Evolutionary conservation across 768 basidiomycete genomes (phyloP).

Genomic region (Phlegmacium glaucopus): DNA sequence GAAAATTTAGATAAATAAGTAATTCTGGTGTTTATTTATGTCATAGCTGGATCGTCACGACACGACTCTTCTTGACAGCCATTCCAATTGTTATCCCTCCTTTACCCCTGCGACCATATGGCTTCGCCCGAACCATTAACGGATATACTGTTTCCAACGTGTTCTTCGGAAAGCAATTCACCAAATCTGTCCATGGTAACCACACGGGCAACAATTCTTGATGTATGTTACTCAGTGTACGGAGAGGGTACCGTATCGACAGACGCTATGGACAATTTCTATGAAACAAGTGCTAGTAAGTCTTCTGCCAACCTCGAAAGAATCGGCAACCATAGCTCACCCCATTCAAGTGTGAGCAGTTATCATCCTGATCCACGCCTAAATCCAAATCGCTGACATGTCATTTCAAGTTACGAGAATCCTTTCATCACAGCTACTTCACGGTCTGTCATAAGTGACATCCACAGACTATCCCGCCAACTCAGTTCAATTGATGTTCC

Average conservation of each 20-base stretch:
- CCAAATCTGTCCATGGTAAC: slow-evolving; percentile 37
- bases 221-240: slow-evolving; percentile 70
- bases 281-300: slow-evolving; percentile 70
- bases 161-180: slow-evolving; percentile 14
- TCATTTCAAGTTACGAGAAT: slow-evolving; percentile 64
- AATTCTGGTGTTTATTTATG: background rate
- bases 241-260: slow-evolving; percentile 50
- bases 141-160: slow-evolving; percentile 17
- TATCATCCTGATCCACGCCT: background rate
- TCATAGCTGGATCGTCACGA: no score
- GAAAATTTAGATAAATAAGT: background rate
- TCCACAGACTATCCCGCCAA: slow-evolving; percentile 58
- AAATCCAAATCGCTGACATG: slow-evolving; percentile 8
- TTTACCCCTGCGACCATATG: slow-evolving; percentile 7
- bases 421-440: slow-evolving; percentile 75
- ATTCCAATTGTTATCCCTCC: background rate
- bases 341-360: slow-evolving; percentile 36
- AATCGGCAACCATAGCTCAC: slow-evolving; percentile 12
- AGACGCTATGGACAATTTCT: slow-evolving; percentile 56
- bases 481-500: slow-evolving; percentile 64
- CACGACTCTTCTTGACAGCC: no score
- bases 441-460: slow-evolving; percentile 67
- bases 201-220: slow-evolving; percentile 56
- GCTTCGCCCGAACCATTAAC: slow-evolving; percentile 9
- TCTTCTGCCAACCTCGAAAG: slow-evolving; percentile 11